A percentile compares a stretch with the other conserved stretches of the same genome.
Evolutionary conservation across 345 rosid genomes (phyloP).

Genomic region (Capsella bursapastoris): DNA sequence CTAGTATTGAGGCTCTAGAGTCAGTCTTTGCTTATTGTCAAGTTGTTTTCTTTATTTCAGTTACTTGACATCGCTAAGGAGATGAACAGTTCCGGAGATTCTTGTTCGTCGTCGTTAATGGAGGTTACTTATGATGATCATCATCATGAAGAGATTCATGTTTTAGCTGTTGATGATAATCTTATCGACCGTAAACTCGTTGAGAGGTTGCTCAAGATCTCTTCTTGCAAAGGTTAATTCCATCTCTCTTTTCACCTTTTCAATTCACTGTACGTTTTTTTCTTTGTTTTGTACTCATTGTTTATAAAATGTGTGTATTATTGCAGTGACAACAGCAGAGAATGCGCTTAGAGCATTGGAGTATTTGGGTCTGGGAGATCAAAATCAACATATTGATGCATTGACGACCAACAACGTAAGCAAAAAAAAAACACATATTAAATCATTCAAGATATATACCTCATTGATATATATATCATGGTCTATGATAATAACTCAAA

Average conservation of each 20-base stretch:
- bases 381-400: conserved; percentile 40
- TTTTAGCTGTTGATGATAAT: conserved; percentile 87
- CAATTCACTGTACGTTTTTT: background rate
- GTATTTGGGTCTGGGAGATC: conserved; percentile 67
- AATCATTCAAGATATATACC: conserved; percentile 6
- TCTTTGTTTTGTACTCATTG: background rate
- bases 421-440: background rate
- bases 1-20: conserved; percentile 18
- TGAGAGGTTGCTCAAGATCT: conserved; percentile 67
- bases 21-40: conserved; percentile 26
- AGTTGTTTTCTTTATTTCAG: conserved; percentile 19
- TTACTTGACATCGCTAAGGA: conserved; percentile 30
- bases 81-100: conserved; percentile 36
- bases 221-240: conserved; percentile 67
- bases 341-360: conserved; percentile 81
- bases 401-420: conserved; percentile 36
- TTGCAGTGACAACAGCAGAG: conserved; percentile 83
- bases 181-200: conserved; percentile 70
- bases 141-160: conserved; percentile 55
- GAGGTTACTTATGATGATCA: conserved; percentile 35
- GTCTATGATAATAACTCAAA: conserved; percentile 13
- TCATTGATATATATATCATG: background rate
- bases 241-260: background rate
- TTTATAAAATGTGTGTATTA: background rate
- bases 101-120: conserved; percentile 46